These are phyloP conservation scores for Parascedosporium putredinis DNA, from an alignment of 2,329 filamentous ascomycete species.

Conservation along the genomic window DNA sequence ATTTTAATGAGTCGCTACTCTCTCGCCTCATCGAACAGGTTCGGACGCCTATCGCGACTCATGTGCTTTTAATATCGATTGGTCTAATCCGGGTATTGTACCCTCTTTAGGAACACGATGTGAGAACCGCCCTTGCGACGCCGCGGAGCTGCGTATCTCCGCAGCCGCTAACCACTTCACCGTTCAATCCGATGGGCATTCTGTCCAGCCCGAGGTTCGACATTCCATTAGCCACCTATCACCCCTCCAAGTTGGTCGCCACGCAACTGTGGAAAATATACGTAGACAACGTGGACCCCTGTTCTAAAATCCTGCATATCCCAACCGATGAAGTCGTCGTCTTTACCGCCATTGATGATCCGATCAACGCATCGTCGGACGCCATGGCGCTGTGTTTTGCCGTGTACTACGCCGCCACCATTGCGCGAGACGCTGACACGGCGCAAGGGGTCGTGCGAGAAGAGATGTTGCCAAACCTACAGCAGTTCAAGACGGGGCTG, in stretches of 20 bases:
- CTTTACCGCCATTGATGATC: conserved; percentile 22
- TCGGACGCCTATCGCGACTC: background rate
- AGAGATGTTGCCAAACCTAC: conserved; percentile 16
- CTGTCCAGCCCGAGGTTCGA: conserved; percentile 17
- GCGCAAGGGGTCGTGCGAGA: conserved; percentile 11
- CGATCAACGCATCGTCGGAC: conserved; percentile 16
- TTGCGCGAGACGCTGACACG: background rate
- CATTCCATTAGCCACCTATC: conserved; percentile 13
- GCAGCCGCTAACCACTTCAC: conserved; percentile 10
- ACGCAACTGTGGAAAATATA: conserved; percentile 22
- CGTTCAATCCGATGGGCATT: conserved; percentile 23
- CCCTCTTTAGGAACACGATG: conserved; percentile 3
- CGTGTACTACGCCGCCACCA: background rate
- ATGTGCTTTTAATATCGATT: background rate
- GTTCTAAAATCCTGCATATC: conserved; percentile 19
- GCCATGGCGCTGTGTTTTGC: background rate
- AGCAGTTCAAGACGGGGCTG: conserved; percentile 21
- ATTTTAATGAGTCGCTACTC: background rate
- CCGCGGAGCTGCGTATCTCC: background rate
- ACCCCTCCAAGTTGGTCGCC: conserved; percentile 17
- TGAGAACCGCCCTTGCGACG: background rate
- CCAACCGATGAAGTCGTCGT: conserved; percentile 21
- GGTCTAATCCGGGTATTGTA: background rate
- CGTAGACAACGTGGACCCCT: conserved; percentile 18
- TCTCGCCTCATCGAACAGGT: background rate